Evolutionary conservation across 805 yeast genomes (phyloP).

Genomic region (Candida bentonensis): DNA sequence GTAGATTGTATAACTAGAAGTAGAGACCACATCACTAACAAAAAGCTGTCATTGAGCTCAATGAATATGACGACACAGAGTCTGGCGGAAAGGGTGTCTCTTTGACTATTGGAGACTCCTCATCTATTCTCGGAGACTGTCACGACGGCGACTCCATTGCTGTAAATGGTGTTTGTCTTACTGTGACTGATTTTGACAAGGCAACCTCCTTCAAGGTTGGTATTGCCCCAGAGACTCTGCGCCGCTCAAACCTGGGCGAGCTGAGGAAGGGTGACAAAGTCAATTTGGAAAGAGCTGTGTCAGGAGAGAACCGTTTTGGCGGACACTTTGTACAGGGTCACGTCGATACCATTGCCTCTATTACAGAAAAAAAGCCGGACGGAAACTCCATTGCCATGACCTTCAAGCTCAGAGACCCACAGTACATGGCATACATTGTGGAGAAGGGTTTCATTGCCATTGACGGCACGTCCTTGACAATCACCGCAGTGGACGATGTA

Average conservation of each 20-base stretch:
- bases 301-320: constrained; percentile 73
- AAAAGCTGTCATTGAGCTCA: constrained; percentile 32
- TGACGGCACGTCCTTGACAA: constrained; percentile 89
- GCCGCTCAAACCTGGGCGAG: constrained; percentile 61
- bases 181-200: constrained; percentile 66
- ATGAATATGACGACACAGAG: constrained; percentile 30
- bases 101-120: constrained; percentile 47
- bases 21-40: constrained; percentile 14
- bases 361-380: constrained; percentile 41
- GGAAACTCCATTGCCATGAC: constrained; percentile 64
- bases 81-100: constrained; percentile 68
- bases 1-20: constrained; percentile 4
- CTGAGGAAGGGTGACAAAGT: constrained; percentile 48
- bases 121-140: constrained; percentile 56
- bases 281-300: constrained; percentile 85
- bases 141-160: constrained; percentile 91
- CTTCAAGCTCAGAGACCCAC: constrained; percentile 52
- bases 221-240: constrained; percentile 79
- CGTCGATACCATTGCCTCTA: constrained; percentile 74
- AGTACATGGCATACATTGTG: constrained; percentile 58
- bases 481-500: constrained; percentile 58
- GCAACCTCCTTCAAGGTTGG: constrained; percentile 68
- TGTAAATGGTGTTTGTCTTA: constrained; percentile 78
- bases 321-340: constrained; percentile 99
- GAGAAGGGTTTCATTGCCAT: constrained; percentile 89